phyloP scores from a whole-genome alignment of 805 yeast species.

The Lachancea sp. region DNA sequence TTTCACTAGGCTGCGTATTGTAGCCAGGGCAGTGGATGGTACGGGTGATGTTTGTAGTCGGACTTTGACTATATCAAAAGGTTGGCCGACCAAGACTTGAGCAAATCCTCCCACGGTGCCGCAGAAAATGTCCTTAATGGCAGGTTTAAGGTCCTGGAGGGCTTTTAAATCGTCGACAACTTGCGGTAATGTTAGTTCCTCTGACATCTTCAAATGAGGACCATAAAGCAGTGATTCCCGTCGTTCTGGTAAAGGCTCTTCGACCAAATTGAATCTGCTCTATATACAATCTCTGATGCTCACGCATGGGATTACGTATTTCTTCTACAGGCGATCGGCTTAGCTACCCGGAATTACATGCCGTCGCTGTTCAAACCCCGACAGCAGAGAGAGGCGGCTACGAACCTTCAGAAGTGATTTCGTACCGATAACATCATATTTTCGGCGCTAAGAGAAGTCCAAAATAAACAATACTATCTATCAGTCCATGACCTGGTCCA shows the following conservation, averaged over 20 bases:
- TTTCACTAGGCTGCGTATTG: conserved; percentile 58
- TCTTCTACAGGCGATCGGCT: not conserved
- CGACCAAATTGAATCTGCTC: not conserved
- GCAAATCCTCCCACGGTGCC: conserved; percentile 96
- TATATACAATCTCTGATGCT: not conserved
- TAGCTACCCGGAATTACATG: conserved; percentile 2
- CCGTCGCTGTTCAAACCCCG: conserved; percentile 3
- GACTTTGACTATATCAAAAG: conserved; percentile 92
- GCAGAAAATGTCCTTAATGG: conserved; percentile 72
- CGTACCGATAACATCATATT: not conserved
- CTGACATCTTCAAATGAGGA: conserved; percentile 11
- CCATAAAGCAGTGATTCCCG: too few relatives aligned
- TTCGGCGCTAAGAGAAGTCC: too few relatives aligned
- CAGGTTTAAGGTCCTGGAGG: conserved; percentile 28
- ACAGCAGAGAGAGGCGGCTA: not conserved
- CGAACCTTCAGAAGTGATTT: not conserved
- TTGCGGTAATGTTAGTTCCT: conserved; percentile 11
- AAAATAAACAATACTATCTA: too few relatives aligned
- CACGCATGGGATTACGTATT: not conserved
- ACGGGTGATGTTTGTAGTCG: conserved; percentile 84
- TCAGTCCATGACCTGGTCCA: too few relatives aligned
- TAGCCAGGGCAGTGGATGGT: conserved; percentile 64
- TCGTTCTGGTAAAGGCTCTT: too few relatives aligned
- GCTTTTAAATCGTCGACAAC: conserved; percentile 13
- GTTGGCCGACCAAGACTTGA: conserved; percentile 93